Conservation (phyloP, 371 early-diverging fungal species). For the Blakeslea trispora region DNA sequence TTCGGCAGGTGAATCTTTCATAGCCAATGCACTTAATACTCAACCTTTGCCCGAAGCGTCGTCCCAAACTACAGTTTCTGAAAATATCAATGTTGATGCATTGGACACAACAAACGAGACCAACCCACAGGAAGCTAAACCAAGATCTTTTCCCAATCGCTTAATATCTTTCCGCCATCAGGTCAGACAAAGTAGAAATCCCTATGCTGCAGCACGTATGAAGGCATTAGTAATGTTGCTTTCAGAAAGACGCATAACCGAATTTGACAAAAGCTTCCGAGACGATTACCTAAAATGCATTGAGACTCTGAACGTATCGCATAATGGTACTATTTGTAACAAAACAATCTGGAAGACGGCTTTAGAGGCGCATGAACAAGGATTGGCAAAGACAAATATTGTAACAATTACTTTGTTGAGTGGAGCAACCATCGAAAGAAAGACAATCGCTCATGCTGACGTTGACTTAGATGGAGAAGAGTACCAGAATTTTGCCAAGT, state of each 20-base stretch:
- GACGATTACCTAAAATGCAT: neutral
- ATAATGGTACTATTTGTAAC: conserved; percentile 2
- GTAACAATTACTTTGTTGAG: neutral
- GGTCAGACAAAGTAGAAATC: neutral
- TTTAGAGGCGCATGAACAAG: conserved; percentile 6
- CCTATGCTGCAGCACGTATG: conserved; percentile 28
- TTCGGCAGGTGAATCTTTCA: no score
- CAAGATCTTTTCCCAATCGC: no score
- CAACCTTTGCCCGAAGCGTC: no score
- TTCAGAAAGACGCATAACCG: conserved; percentile 20
- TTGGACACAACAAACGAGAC: no score
- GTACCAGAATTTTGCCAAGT: conserved; percentile 13
- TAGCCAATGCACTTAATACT: no score
- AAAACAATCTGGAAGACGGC: conserved; percentile 29
- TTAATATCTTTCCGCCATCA: no score
- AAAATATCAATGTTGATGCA: no score
- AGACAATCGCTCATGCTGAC: conserved; percentile 17
- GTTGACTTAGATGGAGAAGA: conserved; percentile 23
- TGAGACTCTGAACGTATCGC: neutral
- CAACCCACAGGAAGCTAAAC: no score
- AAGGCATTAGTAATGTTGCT: conserved; percentile 19
- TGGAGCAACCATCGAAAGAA: neutral
- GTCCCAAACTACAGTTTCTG: no score
- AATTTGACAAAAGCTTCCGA: conserved; percentile 12
- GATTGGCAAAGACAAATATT: conserved; percentile 1